A percentile compares a stretch with the other conserved stretches of the same genome.
Conservation (phyloP, 1,284 basidiomycete species). For the Cryptococcus sp. region DNA sequence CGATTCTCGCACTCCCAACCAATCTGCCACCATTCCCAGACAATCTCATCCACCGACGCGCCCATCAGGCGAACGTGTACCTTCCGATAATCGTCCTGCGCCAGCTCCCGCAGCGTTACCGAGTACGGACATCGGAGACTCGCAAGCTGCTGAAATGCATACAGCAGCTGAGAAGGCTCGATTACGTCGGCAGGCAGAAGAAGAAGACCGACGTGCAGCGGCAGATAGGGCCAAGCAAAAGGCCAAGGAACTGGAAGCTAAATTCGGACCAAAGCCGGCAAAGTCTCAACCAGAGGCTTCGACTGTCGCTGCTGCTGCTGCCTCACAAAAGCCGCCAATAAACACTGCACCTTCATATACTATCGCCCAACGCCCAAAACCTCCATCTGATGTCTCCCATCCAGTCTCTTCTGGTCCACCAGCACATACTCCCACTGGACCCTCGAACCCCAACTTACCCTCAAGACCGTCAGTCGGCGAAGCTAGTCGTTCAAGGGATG, state of each 20-base stretch:
- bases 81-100: not conserved
- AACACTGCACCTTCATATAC: constrained; percentile 15
- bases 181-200: constrained; percentile 66
- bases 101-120: not conserved
- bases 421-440: not conserved
- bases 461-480: not conserved
- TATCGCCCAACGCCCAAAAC: constrained; percentile 19
- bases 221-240: constrained; percentile 79
- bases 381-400: not conserved
- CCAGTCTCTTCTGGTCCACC: not conserved
- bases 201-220: constrained; percentile 75
- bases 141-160: constrained; percentile 80
- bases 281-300: constrained; percentile 1
- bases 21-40: not conserved
- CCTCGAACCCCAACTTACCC: not conserved
- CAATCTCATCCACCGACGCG: not conserved
- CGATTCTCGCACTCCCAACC: not conserved
- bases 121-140: constrained; percentile 45
- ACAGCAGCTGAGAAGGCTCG: constrained; percentile 81
- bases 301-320: constrained; percentile 1
- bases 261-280: constrained; percentile 54
- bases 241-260: constrained; percentile 76
- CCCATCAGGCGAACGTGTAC: not conserved
- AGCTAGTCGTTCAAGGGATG: constrained; percentile 5
- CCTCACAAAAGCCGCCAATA: constrained; percentile 25